Evolutionary conservation across 208 protist genomes (phyloP), one percentile per base, ranked within the genome.

Genomic region (Crithidia brevicula): DNA sequence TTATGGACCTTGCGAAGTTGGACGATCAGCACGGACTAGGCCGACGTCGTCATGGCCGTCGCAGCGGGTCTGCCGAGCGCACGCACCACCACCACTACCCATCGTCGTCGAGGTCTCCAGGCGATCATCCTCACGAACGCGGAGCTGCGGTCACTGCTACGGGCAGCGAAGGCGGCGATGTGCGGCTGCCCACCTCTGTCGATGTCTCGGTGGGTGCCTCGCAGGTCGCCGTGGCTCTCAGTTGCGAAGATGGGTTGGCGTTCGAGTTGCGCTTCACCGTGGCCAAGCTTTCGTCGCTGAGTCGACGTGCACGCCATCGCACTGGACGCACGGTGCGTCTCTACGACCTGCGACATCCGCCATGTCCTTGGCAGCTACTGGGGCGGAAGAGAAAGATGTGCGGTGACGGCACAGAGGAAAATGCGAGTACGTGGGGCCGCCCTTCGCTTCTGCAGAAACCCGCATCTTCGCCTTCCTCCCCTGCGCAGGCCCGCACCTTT

Each of bases 181-280:
- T 83, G 43, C 75, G 65, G 22, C 69, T 90, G 65, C 77, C 90
- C 46, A 74, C 82, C 27, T 83, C 80, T 1, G 65, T 94, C 6
- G 91, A 93, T 58, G 86, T 96, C 10, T 65, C 79, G 16, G 81
- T 91, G 11, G 77, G 82, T 3, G 33, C 30, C 23, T 52, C 57
- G 27, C 64, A 74, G 22, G 42, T 84, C n/a, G 68, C 84, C 23
- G 74, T 93, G 38, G 79, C 79, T 0, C 58, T 77, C 20, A 70
- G 69, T 56, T 78, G 77, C 40, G 91, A 96, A 63, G 91, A 93
- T 42, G 91, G 91, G 27, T 72, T 81, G 25, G 88, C 85, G 51
- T 73, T 83, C n/a, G 80, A 92, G n/a, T 72, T 94, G 27, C 73
- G 81, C 36, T 83, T 94, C 58, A 47, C 56, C 0, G 40, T 78